phyloP scores from a whole-genome alignment of 768 basidiomycete genomes.

The Fistulinella prunicolor region DNA sequence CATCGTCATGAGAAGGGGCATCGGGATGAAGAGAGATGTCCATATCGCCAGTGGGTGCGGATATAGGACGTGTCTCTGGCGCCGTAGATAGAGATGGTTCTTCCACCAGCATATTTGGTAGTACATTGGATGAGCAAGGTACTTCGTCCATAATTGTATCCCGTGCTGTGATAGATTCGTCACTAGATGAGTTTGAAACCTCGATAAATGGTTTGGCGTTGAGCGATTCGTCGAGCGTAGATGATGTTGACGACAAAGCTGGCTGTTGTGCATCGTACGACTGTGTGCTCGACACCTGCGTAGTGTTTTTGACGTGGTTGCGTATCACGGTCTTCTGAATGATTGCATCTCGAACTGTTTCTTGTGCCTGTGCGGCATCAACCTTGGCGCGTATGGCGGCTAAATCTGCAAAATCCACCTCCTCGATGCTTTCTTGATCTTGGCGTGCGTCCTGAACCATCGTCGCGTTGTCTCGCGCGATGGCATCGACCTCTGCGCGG shows the following conservation, averaged over 20 bases:
- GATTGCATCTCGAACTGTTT: slow-evolving; percentile 10
- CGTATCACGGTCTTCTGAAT: slow-evolving; percentile 39
- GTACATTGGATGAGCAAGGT: no score
- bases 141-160: background rate
- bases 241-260: background rate
- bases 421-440: slow-evolving; percentile 45
- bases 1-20: background rate
- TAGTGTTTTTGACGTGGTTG: slow-evolving; percentile 11
- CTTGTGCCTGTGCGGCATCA: slow-evolving; percentile 1
- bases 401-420: slow-evolving; percentile 50
- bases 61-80: background rate
- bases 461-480: slow-evolving; percentile 5
- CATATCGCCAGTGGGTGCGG: background rate
- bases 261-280: background rate
- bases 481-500: slow-evolving; percentile 38
- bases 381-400: slow-evolving; percentile 19
- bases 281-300: background rate
- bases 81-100: background rate
- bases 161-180: background rate
- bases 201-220: slow-evolving; percentile 8
- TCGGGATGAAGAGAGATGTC: background rate
- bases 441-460: slow-evolving; percentile 3
- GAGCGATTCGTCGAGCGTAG: slow-evolving; percentile 3
- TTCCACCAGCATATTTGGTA: background rate
- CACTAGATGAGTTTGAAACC: slow-evolving; percentile 2